Conservation (phyloP, 768 basidiomycete species). For the Multifurca ochricompacta region DNA sequence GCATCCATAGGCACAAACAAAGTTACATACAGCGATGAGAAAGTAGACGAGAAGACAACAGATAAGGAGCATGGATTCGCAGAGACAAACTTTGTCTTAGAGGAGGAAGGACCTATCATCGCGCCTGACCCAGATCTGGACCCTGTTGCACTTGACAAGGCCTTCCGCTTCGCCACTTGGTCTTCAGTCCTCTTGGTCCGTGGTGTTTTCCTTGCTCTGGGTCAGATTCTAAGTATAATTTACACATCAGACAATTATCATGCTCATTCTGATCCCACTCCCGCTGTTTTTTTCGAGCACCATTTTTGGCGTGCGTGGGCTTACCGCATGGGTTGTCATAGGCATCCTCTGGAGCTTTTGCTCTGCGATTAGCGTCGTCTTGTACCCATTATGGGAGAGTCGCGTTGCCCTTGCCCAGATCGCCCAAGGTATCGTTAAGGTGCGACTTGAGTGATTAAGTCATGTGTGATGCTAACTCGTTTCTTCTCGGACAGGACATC, state of each 20-base stretch:
- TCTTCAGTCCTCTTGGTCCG: constrained; percentile 60
- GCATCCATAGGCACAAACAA: constrained; percentile 18
- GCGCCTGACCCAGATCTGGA: constrained; percentile 50
- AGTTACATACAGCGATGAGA: constrained; percentile 18
- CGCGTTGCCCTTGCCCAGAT: constrained; percentile 57
- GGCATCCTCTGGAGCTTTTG: constrained; percentile 81
- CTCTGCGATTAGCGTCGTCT: constrained; percentile 64
- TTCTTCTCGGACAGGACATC: constrained; percentile 30
- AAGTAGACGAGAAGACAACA: constrained; percentile 29
- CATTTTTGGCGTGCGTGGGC: constrained; percentile 53
- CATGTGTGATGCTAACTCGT: not conserved
- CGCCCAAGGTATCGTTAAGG: constrained; percentile 54
- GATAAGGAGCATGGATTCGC: constrained; percentile 30
- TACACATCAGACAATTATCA: constrained; percentile 41
- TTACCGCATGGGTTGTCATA: constrained; percentile 74
- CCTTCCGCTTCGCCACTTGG: constrained; percentile 76
- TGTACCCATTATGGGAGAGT: constrained; percentile 86
- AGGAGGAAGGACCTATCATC: constrained; percentile 30
- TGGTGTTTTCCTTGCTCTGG: not conserved
- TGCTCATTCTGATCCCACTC: constrained; percentile 72
- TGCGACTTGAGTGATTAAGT: constrained; percentile 22
- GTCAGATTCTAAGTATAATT: not conserved
- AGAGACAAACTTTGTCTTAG: constrained; percentile 21
- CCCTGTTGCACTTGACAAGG: constrained; percentile 54
- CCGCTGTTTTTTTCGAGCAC: constrained; percentile 81